Conservation (phyloP, 208 protist species). For the Trypanosoma rangeli region DNA sequence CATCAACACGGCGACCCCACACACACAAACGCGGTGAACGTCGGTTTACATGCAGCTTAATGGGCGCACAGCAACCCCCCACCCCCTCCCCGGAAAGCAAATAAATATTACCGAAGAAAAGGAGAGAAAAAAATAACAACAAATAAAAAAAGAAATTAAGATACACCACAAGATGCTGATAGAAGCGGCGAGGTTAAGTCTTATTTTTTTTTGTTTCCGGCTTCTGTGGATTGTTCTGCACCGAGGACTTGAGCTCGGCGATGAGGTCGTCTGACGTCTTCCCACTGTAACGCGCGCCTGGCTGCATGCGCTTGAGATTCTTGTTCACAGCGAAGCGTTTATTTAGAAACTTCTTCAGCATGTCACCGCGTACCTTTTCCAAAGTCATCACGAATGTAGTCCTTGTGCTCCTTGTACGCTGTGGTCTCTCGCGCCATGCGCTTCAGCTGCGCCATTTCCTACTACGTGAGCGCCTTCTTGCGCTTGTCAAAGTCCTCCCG, state of each 20-base stretch:
- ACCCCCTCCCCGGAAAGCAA: no score
- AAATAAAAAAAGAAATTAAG: slow-evolving; percentile 4
- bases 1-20: no score
- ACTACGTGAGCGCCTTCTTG: slow-evolving; percentile 91
- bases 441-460: slow-evolving; percentile 93
- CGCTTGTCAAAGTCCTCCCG: slow-evolving; percentile 92
- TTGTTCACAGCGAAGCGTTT: slow-evolving; percentile 92
- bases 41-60: no score
- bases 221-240: slow-evolving; percentile 39
- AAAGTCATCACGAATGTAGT: slow-evolving; percentile 88
- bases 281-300: slow-evolving; percentile 73
- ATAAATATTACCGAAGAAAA: not conserved
- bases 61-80: not conserved
- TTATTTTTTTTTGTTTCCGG: slow-evolving; percentile 23
- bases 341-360: slow-evolving; percentile 93
- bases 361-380: slow-evolving; percentile 87
- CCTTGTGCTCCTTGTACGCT: slow-evolving; percentile 91
- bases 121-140: not conserved
- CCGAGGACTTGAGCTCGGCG: slow-evolving; percentile 67
- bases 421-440: slow-evolving; percentile 91
- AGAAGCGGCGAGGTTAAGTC: not conserved
- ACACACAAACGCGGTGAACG: no score
- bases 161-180: not conserved
- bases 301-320: slow-evolving; percentile 92
- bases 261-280: slow-evolving; percentile 90